Percentiles rank a stretch among this genome's conserved stretches.
These are phyloP conservation scores for Stenocarpella maydis DNA, from an alignment of 2,329 filamentous ascomycete species.

Conservation along the genomic window DNA sequence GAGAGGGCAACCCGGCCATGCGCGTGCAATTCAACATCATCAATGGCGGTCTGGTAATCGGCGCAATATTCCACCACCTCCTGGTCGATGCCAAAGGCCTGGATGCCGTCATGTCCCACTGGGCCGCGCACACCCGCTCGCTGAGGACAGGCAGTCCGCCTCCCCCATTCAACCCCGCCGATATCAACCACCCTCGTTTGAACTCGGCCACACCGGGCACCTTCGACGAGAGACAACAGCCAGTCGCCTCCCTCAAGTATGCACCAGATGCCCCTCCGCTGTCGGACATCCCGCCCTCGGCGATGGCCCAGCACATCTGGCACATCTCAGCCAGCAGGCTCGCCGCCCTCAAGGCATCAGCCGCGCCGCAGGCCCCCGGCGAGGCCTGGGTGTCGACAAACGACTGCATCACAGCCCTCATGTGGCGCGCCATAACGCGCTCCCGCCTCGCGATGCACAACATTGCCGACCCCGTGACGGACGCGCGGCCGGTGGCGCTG, in stretches of 20 bases:
- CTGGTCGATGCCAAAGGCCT: slow-evolving; percentile 1
- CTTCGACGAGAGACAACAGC: not conserved
- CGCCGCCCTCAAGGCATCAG: slow-evolving; percentile 14
- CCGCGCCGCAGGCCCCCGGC: not conserved
- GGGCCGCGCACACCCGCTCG: slow-evolving; percentile 14
- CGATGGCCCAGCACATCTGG: slow-evolving; percentile 27
- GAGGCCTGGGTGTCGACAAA: slow-evolving; percentile 24
- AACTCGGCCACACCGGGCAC: not conserved
- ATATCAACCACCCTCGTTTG: not conserved
- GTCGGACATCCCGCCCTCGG: slow-evolving; percentile 15
- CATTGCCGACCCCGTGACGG: not conserved
- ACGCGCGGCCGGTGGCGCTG: not conserved
- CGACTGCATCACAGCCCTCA: slow-evolving; percentile 20
- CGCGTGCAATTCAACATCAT: slow-evolving; percentile 15
- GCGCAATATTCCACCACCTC: slow-evolving; percentile 15
- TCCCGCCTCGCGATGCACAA: slow-evolving; percentile 8
- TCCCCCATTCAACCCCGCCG: not conserved
- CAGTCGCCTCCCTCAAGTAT: slow-evolving; percentile 3
- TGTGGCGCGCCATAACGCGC: slow-evolving; percentile 17
- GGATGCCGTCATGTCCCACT: slow-evolving; percentile 9
- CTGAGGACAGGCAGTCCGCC: not conserved
- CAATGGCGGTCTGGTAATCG: slow-evolving; percentile 3
- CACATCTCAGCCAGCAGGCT: slow-evolving; percentile 22
- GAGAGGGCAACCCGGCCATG: not conserved
- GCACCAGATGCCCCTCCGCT: slow-evolving; percentile 11